Percentiles rank a stretch among this genome's conserved stretches.
These are phyloP conservation scores for Rhododendron molle DNA, from an alignment of 148 eudicot genomes.

Conservation along the genomic window DNA sequence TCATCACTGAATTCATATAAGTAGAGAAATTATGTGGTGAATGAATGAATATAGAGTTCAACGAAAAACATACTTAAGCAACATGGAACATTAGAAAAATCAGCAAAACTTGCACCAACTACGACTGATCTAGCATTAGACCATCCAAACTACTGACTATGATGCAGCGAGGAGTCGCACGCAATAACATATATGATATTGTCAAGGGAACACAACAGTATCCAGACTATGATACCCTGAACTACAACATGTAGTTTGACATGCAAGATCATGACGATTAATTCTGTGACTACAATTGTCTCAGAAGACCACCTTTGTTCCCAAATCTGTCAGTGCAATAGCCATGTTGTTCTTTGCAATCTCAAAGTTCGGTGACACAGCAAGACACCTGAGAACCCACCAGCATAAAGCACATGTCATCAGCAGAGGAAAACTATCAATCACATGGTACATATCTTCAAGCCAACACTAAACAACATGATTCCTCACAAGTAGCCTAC, in stretches of 20 bases:
- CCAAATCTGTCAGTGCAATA: slow-evolving; percentile 94
- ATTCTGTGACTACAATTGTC: background rate
- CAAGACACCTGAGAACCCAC: slow-evolving; percentile 69
- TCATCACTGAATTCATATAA: background rate
- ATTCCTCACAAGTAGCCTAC: slow-evolving; percentile 26
- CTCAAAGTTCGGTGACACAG: slow-evolving; percentile 99
- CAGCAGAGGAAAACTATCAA: background rate
- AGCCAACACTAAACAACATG: background rate
- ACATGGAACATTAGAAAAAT: background rate
- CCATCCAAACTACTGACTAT: background rate
- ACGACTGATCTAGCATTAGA: background rate
- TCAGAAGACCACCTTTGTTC: slow-evolving; percentile 70
- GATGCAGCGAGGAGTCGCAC: background rate
- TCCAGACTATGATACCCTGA: background rate
- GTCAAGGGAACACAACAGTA: background rate
- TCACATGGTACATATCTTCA: slow-evolving; percentile 1
- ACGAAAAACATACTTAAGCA: background rate
- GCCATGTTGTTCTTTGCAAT: slow-evolving; percentile 99
- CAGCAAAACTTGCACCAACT: background rate
- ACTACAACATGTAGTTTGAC: background rate
- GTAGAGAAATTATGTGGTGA: background rate
- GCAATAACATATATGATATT: background rate
- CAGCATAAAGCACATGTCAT: slow-evolving; percentile 8
- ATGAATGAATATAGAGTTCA: background rate
- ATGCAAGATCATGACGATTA: background rate